Base-by-base conservation (phyloP, 805 yeast genomes). In the Debaryomyces castellii region DNA sequence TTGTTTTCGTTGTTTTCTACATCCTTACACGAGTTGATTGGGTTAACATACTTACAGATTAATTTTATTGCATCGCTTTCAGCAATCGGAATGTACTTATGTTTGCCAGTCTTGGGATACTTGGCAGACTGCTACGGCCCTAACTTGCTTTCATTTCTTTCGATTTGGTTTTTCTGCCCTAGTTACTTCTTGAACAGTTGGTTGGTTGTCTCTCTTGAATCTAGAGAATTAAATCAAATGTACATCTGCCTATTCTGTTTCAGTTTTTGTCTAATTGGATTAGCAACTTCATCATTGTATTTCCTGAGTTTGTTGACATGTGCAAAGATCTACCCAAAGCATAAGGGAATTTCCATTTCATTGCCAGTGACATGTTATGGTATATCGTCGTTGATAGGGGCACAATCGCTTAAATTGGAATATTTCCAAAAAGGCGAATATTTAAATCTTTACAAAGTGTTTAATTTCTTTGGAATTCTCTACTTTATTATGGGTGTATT, bases 331-430 rank as follows among this genome's bases (percentile, higher is more conserved):
- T 87, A 82, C 58, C 95, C 96, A 0, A 71, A 80, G 33, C 74
- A 76, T 40, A 87, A 89, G 48, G 85, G 96, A 2, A 64, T 92
- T 45, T 87, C 96, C 25, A 89, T 92, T 37, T 85, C 95, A 43
- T 76, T 87, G 38, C 99, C 99, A 0, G 91, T 92, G 2, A 80
- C 96, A 0, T 85, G 85, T 51, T 91, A 86, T 63, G 99, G 98
- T 1, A 58, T 89, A 24, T 85, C 96, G 4, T 80, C 96, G 1
- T 69, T 94, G 45, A 64, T 91, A 40, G 85, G 87, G 3, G 77
- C 96, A 0, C 90, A 83, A 60, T 59, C 80, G 38, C 63, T 80
- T 59, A 78, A 74, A 48, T 59, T 75, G 20, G 51, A 53, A 6
- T 68, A 64, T 59, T 71, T 82, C 54, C 56, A 50, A 18, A 28